Conservation (phyloP, 805 yeast species). For the Spathaspora girioi region DNA sequence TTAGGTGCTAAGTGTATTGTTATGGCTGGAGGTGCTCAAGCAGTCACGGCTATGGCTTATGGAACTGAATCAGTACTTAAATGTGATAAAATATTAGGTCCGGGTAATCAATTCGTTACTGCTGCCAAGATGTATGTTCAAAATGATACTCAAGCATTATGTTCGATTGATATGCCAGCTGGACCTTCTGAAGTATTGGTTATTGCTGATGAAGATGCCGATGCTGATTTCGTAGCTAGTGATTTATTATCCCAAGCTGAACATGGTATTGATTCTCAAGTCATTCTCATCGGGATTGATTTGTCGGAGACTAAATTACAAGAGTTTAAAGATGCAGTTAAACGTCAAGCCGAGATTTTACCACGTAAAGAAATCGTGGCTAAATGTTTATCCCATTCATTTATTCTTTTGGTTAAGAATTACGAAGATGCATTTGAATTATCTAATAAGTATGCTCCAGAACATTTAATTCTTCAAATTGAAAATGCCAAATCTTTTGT, state of each 20-base stretch:
- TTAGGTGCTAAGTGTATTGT: slow-evolving; percentile 89
- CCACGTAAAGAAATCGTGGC: slow-evolving; percentile 94
- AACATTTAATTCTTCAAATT: slow-evolving; percentile 90
- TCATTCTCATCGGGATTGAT: slow-evolving; percentile 79
- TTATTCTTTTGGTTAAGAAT: slow-evolving; percentile 64
- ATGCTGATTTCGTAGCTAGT: slow-evolving; percentile 95
- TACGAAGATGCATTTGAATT: slow-evolving; percentile 81
- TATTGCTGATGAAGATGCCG: slow-evolving; percentile 84
- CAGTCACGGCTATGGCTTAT: slow-evolving; percentile 97
- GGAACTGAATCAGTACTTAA: slow-evolving; percentile 92
- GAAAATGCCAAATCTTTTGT: slow-evolving; percentile 74
- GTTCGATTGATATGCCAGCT: slow-evolving; percentile 99
- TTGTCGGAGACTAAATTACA: slow-evolving; percentile 57
- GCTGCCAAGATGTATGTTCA: slow-evolving; percentile 98
- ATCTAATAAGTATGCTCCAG: slow-evolving; percentile 94
- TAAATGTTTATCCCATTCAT: slow-evolving; percentile 88
- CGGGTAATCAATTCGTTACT: slow-evolving; percentile 98
- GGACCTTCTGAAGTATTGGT: slow-evolving; percentile 98
- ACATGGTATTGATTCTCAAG: slow-evolving; percentile 98
- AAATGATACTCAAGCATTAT: slow-evolving; percentile 90
- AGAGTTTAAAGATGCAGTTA: slow-evolving; percentile 77
- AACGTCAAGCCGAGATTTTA: slow-evolving; percentile 73
- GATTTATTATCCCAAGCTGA: slow-evolving; percentile 97
- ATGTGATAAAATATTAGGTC: slow-evolving; percentile 96
- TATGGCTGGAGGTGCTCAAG: slow-evolving; percentile 99